A percentile compares a stretch with the other conserved stretches of the same genome.
These are phyloP conservation scores for Diphasiastrum complanatum DNA, from an alignment of 83 land plant species.

Conservation along the genomic window DNA sequence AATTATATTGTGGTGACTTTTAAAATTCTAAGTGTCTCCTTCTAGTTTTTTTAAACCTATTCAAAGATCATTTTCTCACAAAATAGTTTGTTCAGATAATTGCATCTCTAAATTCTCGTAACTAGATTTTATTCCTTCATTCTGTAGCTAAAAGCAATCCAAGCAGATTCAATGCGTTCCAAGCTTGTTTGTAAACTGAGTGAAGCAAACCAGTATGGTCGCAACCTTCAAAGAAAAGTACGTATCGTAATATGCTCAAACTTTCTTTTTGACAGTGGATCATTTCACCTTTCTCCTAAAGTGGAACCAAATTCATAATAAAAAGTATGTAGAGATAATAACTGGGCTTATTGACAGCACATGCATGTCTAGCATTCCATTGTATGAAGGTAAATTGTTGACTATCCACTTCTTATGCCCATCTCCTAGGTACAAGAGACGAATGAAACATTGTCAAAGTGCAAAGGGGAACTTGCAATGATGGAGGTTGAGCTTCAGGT, in stretches of 20 bases:
- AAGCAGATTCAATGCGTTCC: slow-evolving; percentile 34
- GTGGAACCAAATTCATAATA: too few species aligned
- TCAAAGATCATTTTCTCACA: too few species aligned
- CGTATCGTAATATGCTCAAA: background rate
- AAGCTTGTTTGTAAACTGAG: slow-evolving; percentile 54
- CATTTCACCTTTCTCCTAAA: too few species aligned
- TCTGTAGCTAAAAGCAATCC: slow-evolving; percentile 43
- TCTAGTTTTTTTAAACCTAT: too few species aligned
- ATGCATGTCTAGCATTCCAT: too few species aligned
- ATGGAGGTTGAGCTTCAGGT: slow-evolving; percentile 61
- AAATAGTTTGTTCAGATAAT: too few species aligned
- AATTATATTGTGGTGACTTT: too few species aligned
- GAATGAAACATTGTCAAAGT: slow-evolving; percentile 41
- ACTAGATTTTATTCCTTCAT: too few species aligned
- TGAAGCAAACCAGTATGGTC: slow-evolving; percentile 64
- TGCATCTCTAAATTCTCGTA: too few species aligned
- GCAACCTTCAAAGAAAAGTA: slow-evolving; percentile 64
- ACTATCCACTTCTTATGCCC: background rate
- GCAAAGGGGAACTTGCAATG: slow-evolving; percentile 51
- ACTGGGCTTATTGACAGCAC: too few species aligned
- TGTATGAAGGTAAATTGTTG: background rate
- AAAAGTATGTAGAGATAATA: too few species aligned
- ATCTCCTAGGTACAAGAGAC: slow-evolving; percentile 35
- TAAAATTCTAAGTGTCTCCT: too few species aligned
- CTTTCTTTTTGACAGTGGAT: background rate